Conservation (phyloP, 2,329 filamentous ascomycete genomes). For the Neonectria coccinea region DNA sequence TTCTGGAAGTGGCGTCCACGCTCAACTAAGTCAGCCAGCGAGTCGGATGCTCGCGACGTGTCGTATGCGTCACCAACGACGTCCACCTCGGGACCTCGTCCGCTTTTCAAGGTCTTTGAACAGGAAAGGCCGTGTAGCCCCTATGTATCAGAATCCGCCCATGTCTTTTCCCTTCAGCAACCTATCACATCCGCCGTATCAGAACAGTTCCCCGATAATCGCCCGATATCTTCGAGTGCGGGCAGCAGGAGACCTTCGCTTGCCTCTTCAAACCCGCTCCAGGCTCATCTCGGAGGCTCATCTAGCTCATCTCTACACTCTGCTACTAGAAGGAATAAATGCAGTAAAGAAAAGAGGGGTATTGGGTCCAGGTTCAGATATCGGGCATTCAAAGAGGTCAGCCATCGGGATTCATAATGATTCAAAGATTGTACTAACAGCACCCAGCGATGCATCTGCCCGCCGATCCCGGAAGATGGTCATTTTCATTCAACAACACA, state of each 20-base stretch:
- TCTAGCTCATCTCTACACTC: conserved; percentile 8
- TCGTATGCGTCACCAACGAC: conserved; percentile 44
- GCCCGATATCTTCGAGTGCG: conserved; percentile 15
- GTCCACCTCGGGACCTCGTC: conserved; percentile 32
- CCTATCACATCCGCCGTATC: conserved; percentile 34
- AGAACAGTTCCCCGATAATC: conserved; percentile 22
- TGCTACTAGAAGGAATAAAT: conserved; percentile 23
- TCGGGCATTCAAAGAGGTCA: conserved; percentile 32
- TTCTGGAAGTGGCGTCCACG: conserved; percentile 57
- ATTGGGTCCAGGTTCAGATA: conserved; percentile 40
- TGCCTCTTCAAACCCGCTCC: neutral
- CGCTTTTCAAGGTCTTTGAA: conserved; percentile 28
- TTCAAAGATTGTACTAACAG: conserved; percentile 16
- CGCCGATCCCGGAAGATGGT: conserved; percentile 36
- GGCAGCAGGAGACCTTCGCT: conserved; percentile 3
- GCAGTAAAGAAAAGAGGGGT: conserved; percentile 40
- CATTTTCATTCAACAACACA: conserved; percentile 25
- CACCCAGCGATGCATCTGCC: conserved; percentile 15
- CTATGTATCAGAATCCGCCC: conserved; percentile 60
- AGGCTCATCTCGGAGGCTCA: neutral
- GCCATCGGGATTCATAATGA: neutral
- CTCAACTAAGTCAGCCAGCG: conserved; percentile 53
- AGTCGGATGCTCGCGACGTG: conserved; percentile 42
- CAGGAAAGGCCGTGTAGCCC: conserved; percentile 52
- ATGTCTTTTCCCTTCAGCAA: conserved; percentile 61